A percentile compares a stretch with the other conserved stretches of the same genome.
Evolutionary conservation across 768 basidiomycete species (phyloP).

Genomic region (Suillus subluteus): DNA sequence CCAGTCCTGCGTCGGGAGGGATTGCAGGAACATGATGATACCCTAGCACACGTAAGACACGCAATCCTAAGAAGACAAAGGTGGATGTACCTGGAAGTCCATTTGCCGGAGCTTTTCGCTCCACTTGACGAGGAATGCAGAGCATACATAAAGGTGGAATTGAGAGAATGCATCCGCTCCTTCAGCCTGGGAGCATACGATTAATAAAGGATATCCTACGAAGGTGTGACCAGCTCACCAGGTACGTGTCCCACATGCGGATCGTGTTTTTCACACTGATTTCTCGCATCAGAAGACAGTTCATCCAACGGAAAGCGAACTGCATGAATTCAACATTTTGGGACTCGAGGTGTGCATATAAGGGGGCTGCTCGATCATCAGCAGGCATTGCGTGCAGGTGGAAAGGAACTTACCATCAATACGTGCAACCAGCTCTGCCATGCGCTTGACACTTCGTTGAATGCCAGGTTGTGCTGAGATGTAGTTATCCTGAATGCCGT

Average conservation of each 20-base stretch:
- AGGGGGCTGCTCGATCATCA: constrained; percentile 57
- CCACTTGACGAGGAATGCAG: constrained; percentile 95
- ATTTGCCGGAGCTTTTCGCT: constrained; percentile 91
- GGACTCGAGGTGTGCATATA: constrained; percentile 82
- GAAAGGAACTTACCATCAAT: constrained; percentile 72
- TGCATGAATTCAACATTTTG: constrained; percentile 99
- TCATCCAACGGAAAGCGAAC: constrained; percentile 99
- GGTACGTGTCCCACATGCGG: constrained; percentile 99
- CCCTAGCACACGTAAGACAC: constrained; percentile 54
- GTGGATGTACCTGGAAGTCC: constrained; percentile 89
- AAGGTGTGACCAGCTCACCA: constrained; percentile 56
- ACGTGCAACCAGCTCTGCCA: constrained; percentile 90
- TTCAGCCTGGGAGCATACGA: constrained; percentile 68
- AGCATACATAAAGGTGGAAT: constrained; percentile 98
- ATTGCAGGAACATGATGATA: constrained; percentile 98
- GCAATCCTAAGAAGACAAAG: constrained; percentile 4
- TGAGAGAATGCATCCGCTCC: constrained; percentile 98
- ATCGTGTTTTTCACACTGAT: constrained; percentile 96
- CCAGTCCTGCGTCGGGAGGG: constrained; percentile 91
- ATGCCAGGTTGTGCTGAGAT: constrained; percentile 97
- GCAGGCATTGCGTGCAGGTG: not conserved
- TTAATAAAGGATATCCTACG: not conserved
- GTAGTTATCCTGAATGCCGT: constrained; percentile 99
- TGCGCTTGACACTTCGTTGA: constrained; percentile 87
- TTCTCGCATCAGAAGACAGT: constrained; percentile 97